These are phyloP conservation scores for Kodamaea derodonti DNA, from an alignment of 1,139 yeast genomes.

Conservation along the genomic window DNA sequence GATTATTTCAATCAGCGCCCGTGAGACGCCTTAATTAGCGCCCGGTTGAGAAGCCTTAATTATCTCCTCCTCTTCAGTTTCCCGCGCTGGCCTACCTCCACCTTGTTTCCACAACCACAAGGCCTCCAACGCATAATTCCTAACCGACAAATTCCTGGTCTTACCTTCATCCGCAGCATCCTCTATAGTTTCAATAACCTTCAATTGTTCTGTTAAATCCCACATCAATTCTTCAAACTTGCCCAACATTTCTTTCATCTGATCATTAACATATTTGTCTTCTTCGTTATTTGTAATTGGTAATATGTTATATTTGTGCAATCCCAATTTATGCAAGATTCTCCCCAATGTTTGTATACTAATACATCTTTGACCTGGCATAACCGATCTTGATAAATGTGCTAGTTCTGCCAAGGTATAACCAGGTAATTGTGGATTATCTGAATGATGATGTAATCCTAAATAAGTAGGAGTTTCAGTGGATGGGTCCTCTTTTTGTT, in stretches of 20 bases:
- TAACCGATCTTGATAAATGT: constrained; percentile 72
- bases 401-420: constrained; percentile 82
- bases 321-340: constrained; percentile 74
- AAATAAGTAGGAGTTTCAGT: constrained; percentile 48
- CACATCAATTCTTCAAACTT: constrained; percentile 66
- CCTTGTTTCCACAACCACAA: constrained; percentile 88
- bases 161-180: constrained; percentile 70
- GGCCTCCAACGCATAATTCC: constrained; percentile 88
- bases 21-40: too few relatives aligned
- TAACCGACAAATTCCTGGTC: constrained; percentile 68
- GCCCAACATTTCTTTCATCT: constrained; percentile 32
- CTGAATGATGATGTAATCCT: constrained; percentile 92
- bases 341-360: constrained; percentile 88
- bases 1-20: too few relatives aligned
- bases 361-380: constrained; percentile 81
- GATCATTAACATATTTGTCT: constrained; percentile 35
- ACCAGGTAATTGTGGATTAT: constrained; percentile 86
- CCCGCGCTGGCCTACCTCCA: constrained; percentile 46
- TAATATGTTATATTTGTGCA: constrained; percentile 50
- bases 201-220: constrained; percentile 63
- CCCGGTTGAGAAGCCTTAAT: constrained; percentile 14
- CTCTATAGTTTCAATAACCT: constrained; percentile 66
- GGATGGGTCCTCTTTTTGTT: constrained; percentile 24
- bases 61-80: constrained; percentile 11
- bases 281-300: constrained; percentile 37